phyloP scores from a whole-genome alignment of 768 basidiomycete species.

The Sutorius australiensis region DNA sequence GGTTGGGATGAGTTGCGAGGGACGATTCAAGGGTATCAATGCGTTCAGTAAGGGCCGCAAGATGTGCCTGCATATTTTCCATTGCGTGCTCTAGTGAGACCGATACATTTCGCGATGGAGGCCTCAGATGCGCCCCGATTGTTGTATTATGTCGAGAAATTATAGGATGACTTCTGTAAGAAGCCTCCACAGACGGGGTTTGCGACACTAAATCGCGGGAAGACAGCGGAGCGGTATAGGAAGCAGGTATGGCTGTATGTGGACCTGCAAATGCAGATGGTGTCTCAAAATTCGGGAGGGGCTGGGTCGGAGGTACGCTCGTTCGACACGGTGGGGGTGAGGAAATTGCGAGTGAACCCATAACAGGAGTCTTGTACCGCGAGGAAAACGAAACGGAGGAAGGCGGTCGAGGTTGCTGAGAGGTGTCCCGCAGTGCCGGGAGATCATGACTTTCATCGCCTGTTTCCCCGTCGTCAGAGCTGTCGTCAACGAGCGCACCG shows the following conservation, averaged over 20 bases:
- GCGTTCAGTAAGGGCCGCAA: slow-evolving; percentile 79
- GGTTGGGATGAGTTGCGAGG: slow-evolving; percentile 30
- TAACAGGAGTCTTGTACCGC: slow-evolving; percentile 74
- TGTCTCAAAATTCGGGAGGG: slow-evolving; percentile 65
- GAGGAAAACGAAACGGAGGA: slow-evolving; percentile 68
- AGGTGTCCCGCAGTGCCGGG: slow-evolving; percentile 37
- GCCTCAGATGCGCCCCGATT: slow-evolving; percentile 36
- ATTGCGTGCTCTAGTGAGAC: slow-evolving; percentile 64
- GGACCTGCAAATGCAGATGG: slow-evolving; percentile 67
- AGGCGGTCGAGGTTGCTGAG: slow-evolving; percentile 49
- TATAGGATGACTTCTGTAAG: slow-evolving; percentile 34
- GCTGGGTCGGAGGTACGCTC: slow-evolving; percentile 62
- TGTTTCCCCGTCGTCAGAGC: slow-evolving; percentile 45
- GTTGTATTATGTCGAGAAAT: slow-evolving; percentile 33
- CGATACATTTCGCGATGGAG: slow-evolving; percentile 37
- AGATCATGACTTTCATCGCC: slow-evolving; percentile 48
- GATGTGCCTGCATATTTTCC: slow-evolving; percentile 74
- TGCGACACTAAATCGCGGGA: slow-evolving; percentile 39
- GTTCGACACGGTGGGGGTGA: slow-evolving; percentile 44
- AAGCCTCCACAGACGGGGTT: slow-evolving; percentile 34
- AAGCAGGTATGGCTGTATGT: slow-evolving; percentile 34
- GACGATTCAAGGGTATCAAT: slow-evolving; percentile 63
- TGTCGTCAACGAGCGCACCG: slow-evolving; percentile 30
- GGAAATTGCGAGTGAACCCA: slow-evolving; percentile 56
- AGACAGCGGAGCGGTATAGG: slow-evolving; percentile 38